Evolutionary conservation across 768 basidiomycete species (phyloP).

Genomic region (Pisolithus microcarpus): DNA sequence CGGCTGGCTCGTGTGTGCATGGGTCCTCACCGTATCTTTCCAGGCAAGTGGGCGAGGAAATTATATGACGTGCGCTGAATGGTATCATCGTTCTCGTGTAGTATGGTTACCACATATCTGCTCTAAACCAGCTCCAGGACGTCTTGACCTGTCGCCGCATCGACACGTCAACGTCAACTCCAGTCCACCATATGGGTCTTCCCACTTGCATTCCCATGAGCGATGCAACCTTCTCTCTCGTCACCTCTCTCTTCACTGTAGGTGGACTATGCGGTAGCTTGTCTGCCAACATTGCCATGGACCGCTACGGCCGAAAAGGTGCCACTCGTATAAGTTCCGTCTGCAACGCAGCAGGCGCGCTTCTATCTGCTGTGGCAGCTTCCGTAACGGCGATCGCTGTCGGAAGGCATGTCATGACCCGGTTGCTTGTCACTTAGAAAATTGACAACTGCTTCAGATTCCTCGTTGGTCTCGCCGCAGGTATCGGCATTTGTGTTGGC

Average conservation of each 20-base stretch:
- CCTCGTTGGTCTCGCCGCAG: conserved; percentile 63
- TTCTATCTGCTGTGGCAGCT: conserved; percentile 57
- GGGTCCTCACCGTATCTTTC: conserved; percentile 61
- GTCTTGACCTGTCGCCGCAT: conserved; percentile 61
- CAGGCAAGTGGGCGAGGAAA: conserved; percentile 25
- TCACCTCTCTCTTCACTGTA: conserved; percentile 81
- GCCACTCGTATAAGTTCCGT: conserved; percentile 54
- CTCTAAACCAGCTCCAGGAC: conserved; percentile 81
- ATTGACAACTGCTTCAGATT: conserved; percentile 33
- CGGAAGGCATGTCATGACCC: conserved; percentile 47
- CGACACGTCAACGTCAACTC: conserved; percentile 2
- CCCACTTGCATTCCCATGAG: conserved; percentile 79
- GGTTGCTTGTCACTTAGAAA: neutral
- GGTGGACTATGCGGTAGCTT: conserved; percentile 82
- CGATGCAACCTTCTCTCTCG: conserved; percentile 65
- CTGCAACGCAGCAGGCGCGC: conserved; percentile 51
- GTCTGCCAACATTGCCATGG: conserved; percentile 60
- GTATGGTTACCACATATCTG: conserved; percentile 92
- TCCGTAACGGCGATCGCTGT: conserved; percentile 49
- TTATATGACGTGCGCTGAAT: neutral
- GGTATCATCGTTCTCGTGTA: conserved; percentile 20
- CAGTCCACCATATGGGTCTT: conserved; percentile 31
- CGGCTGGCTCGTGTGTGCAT: conserved; percentile 60
- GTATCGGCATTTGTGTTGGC: conserved; percentile 68
- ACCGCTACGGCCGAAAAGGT: conserved; percentile 62